Base-by-base conservation (phyloP, 306 rosid species). In the Cucurbita moschata region DNA sequence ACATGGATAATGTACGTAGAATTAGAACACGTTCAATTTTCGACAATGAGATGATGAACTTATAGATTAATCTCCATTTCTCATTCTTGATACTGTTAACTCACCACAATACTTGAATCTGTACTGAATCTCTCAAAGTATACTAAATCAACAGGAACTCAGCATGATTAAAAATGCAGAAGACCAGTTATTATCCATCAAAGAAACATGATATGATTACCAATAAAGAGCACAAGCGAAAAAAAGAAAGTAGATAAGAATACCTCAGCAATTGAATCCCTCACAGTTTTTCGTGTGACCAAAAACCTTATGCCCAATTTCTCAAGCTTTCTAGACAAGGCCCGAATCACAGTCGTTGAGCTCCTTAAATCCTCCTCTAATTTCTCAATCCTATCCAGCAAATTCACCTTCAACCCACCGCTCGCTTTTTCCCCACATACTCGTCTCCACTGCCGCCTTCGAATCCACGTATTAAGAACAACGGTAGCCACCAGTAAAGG, bases 251-350 rank as follows among this genome's bases (percentile, higher is more conserved):
- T 49, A 40, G 40, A 1, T 18, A 19, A 40, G 40, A 72, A 75
- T 87, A 94, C 98, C 96, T 94, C 95, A 47, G 86, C 80, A 74
- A 91, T 80, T 59, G 97, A 96, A 8, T 86, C 89, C 80, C 84
- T 90, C 82, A 94, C 71, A 38, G 87, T 15, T 83, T 83, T 87
- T 52, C 95, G 77, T 3, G 95, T 89, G 46, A 90, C 80, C 62
- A 88, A 86, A 83, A 90, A 94, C 78, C 95, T 74, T 65, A 89
- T 77, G 44, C 95, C 92, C 87, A 94, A 81, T 80, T 94, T 94
- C 90, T 94, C 97, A 60, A 91, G 85, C 86, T 94, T 90, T 78
- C 98, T 84, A 4, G 96, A 87, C 82, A 94, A 77, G 74, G 79
- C 95, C 85, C 87, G 81, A 75, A 84, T 62, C 43, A 87, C 73